Conservation (phyloP, 441 rosid species). For the Arabidopsis hybrid region DNA sequence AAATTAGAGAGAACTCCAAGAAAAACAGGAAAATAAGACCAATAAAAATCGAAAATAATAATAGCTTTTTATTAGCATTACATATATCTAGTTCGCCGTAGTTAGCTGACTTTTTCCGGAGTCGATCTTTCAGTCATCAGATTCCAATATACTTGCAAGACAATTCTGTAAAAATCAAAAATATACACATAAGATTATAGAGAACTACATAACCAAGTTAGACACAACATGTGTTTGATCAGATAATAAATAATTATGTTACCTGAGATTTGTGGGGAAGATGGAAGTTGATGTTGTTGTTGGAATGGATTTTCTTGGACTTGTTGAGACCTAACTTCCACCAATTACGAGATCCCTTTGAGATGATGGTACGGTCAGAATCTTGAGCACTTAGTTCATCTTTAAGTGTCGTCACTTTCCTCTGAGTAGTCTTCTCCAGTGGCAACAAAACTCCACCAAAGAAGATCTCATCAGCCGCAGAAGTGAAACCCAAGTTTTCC, state of each 20-base stretch:
- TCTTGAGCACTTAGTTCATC: slow-evolving; percentile 40
- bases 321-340: slow-evolving; percentile 60
- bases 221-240: not conserved
- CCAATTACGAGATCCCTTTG: slow-evolving; percentile 55
- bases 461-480: slow-evolving; percentile 89
- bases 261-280: slow-evolving; percentile 44
- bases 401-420: slow-evolving; percentile 39
- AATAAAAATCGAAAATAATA: not conserved
- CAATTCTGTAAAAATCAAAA: slow-evolving; percentile 38
- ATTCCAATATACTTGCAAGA: slow-evolving; percentile 49
- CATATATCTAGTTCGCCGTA: slow-evolving; percentile 23
- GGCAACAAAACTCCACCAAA: slow-evolving; percentile 80
- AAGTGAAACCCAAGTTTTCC: slow-evolving; percentile 56
- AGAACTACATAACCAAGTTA: not conserved
- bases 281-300: slow-evolving; percentile 33
- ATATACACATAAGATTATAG: slow-evolving; percentile 12
- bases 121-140: slow-evolving; percentile 35
- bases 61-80: slow-evolving; percentile 14
- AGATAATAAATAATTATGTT: not conserved
- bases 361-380: slow-evolving; percentile 28
- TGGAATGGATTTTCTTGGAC: slow-evolving; percentile 41
- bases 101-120: slow-evolving; percentile 21
- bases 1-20: slow-evolving; percentile 13
- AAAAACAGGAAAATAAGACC: slow-evolving; percentile 15
- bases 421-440: slow-evolving; percentile 50